phyloP scores from a whole-genome alignment of 768 basidiomycete genomes.

The Rhodotorula paludigena region DNA sequence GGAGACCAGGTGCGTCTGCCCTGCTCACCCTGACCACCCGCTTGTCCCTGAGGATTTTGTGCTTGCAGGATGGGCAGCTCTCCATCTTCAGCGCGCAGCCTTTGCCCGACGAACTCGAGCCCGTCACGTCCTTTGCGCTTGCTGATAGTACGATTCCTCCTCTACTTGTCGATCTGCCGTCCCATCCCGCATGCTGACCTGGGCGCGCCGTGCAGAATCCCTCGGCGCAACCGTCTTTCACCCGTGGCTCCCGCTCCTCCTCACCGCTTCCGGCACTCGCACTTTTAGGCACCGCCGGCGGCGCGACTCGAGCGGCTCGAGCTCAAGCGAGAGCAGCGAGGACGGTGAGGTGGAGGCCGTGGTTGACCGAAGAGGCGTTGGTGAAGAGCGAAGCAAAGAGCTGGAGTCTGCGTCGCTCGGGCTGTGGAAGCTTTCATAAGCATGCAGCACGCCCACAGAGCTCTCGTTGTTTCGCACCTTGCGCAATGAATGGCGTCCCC shows the following conservation, averaged over 20 bases:
- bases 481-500: no score
- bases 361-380: no score
- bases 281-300: not conserved
- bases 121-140: conserved; percentile 1
- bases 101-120: conserved; percentile 3
- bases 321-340: not conserved
- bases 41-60: not conserved
- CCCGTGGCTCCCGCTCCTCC: conserved; percentile 3
- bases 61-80: conserved; percentile 8
- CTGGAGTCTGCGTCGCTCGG: no score
- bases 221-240: conserved; percentile 10
- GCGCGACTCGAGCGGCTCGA: not conserved
- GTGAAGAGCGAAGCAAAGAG: no score
- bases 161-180: not conserved
- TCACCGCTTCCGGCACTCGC: conserved; percentile 9
- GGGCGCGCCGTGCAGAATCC: not conserved
- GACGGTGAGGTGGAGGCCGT: not conserved
- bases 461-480: no score
- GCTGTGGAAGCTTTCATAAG: no score
- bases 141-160: not conserved
- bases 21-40: not conserved
- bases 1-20: conserved; percentile 22
- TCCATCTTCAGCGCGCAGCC: conserved; percentile 14
- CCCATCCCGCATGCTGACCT: not conserved
- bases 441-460: no score